Evolutionary conservation across 2,329 filamentous ascomycete species (phyloP), one percentile per base, ranked within the genome.

Genomic region (Curvularia spicifera): DNA sequence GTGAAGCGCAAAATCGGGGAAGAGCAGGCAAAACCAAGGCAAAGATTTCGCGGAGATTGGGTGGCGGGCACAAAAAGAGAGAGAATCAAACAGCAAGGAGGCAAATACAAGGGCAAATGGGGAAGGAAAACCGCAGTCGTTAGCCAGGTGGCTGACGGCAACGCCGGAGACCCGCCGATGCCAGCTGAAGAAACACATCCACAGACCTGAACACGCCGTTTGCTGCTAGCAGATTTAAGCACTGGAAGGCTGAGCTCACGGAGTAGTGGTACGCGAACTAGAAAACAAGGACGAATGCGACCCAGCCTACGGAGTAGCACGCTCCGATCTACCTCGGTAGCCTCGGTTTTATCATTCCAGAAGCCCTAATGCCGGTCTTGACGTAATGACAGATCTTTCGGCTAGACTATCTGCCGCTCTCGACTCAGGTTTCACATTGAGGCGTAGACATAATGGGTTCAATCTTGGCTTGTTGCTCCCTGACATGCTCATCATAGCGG

Each of bases 31-130:
- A 63, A 54, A 33, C 64, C 63, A 0, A 67, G 52, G 31, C 71
- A 73, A 37, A 59, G 71, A 13, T 74, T 74, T 39, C 64, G 71
- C 13, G 71, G 71, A 1, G 71, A 64, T n/a, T 71, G 62, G 63
- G 51, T 70, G 3, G 71, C 69, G 2, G 60, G 62, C 0, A 71
- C 68, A 5, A 72, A 70, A 53, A 59, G 61, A 53, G 71, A 71
- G 35, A 64, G 71, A 22, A 70, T 72, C 6, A 66, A 65, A 53
- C 71, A 74, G 47, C 71, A 73, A 52, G 68, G 68, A 12, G 68
- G 68, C 18, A 69, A 65, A 31, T 70, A 57, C 44, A 70, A 70
- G 40, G 68, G 68, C 5, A 70, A 70, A 62, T 71, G 63, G 64
- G 58, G 63, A 18, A 54, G 60, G 31, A 71, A 63, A 52, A 9